Evolutionary conservation across 2,329 filamentous ascomycete species (phyloP).

Genomic region (Fusarium pilosicola): DNA sequence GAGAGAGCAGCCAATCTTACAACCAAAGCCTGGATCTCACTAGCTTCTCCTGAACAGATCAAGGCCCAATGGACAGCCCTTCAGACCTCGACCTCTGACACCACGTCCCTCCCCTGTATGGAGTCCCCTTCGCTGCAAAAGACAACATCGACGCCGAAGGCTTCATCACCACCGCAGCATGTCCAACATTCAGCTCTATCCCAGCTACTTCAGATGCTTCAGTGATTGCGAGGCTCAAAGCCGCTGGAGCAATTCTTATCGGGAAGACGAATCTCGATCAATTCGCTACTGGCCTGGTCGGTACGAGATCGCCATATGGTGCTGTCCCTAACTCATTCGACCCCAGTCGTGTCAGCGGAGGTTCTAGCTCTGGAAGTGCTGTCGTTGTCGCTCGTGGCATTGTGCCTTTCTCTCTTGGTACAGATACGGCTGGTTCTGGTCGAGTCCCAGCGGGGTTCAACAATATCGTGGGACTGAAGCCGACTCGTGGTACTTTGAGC

Average conservation of each 20-base stretch:
- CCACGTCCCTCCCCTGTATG: conserved; percentile 57
- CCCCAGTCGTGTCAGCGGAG: conserved; percentile 54
- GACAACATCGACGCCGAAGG: conserved; percentile 65
- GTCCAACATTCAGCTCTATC: conserved; percentile 58
- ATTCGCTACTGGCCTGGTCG: conserved; percentile 70
- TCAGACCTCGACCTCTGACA: conserved; percentile 6
- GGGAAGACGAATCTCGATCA: conserved; percentile 72
- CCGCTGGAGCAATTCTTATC: conserved; percentile 65
- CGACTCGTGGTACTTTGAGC: conserved; percentile 63
- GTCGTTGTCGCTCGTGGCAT: conserved; percentile 64
- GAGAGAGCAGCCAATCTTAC: conserved; percentile 30
- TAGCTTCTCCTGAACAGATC: conserved; percentile 45
- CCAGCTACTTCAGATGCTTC: conserved; percentile 57
- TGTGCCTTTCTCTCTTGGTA: conserved; percentile 66
- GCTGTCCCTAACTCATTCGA: conserved; percentile 63
- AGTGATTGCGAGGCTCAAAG: conserved; percentile 60
- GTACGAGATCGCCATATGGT: conserved; percentile 69
- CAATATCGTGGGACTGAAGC: conserved; percentile 62
- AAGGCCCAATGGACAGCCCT: conserved; percentile 28
- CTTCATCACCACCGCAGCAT: conserved; percentile 63
- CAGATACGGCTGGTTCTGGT: conserved; percentile 66
- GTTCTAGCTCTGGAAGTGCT: conserved; percentile 67
- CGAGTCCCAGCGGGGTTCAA: conserved; percentile 64
- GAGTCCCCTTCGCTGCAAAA: conserved; percentile 67
- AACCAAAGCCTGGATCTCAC: conserved; percentile 48